A percentile compares a stretch with the other conserved stretches of the same genome.
Conservation (phyloP, 345 rosid genomes). For the Syzygium jambos region DNA sequence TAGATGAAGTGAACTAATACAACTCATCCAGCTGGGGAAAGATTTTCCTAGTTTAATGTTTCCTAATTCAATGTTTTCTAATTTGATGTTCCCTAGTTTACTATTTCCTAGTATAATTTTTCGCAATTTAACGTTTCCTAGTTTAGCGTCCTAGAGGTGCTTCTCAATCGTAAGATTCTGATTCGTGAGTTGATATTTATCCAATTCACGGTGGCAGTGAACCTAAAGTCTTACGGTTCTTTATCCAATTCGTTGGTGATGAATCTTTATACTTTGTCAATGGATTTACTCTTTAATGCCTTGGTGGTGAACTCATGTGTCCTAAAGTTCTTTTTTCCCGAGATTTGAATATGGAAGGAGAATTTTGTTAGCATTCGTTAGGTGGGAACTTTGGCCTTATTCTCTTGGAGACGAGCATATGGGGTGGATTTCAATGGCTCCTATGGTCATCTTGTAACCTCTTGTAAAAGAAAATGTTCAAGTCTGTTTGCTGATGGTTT, state of each 20-base stretch:
- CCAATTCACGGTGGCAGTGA: too few species aligned
- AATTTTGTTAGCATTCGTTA: not conserved
- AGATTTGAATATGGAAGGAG: not conserved
- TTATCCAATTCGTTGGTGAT: not conserved
- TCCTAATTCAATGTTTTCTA: not conserved
- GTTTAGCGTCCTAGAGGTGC: not conserved
- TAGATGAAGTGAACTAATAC: not conserved
- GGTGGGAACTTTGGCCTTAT: not conserved
- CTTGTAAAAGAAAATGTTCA: not conserved
- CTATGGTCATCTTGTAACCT: not conserved
- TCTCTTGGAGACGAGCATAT: not conserved
- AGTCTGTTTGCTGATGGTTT: not conserved
- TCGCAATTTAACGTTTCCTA: not conserved
- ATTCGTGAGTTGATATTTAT: not conserved
- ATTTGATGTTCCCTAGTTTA: too few species aligned
- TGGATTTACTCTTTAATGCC: not conserved
- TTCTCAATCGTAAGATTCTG: not conserved
- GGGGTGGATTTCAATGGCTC: not conserved
- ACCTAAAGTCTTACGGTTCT: not conserved
- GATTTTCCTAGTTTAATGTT: not conserved
- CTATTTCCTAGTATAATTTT: not conserved
- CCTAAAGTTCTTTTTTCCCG: not conserved
- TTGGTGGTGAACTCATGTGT: not conserved
- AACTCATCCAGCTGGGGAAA: not conserved
- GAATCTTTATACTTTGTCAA: not conserved